A percentile compares a stretch with the other conserved stretches of the same genome.
Evolutionary conservation across 2,329 filamentous ascomycete genomes (phyloP).

Genomic region (Plectosphaerella cucumerina): DNA sequence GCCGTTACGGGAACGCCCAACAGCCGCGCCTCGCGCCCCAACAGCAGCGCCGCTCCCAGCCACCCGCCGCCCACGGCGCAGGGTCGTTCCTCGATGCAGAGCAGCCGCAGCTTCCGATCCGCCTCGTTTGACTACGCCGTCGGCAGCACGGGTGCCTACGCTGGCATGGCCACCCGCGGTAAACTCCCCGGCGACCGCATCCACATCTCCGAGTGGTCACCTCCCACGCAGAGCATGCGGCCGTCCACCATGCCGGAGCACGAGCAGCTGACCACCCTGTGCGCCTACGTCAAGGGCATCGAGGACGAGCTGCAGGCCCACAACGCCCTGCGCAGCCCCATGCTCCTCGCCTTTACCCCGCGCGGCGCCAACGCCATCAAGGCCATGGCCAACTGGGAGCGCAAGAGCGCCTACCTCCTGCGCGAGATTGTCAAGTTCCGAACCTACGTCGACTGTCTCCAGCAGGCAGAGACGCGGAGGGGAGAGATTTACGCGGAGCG

Average conservation of each 20-base stretch:
- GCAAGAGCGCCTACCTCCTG: conserved; percentile 86
- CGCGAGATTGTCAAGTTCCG: conserved; percentile 95
- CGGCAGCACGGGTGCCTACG: conserved; percentile 30
- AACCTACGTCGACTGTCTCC: conserved; percentile 86
- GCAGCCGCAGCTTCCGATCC: conserved; percentile 39
- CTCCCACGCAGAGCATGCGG: conserved; percentile 86
- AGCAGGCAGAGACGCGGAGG: conserved; percentile 65
- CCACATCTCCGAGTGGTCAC: conserved; percentile 81
- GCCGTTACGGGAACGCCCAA: conserved; percentile 16
- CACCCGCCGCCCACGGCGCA: conserved; percentile 8
- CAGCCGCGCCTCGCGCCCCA: conserved; percentile 39
- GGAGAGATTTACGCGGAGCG: conserved; percentile 65
- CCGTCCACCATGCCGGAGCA: conserved; percentile 72
- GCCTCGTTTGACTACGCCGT: conserved; percentile 56
- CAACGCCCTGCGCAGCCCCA: conserved; percentile 81
- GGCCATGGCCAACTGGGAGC: conserved; percentile 96
- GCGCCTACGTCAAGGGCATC: conserved; percentile 76
- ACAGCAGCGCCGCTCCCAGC: conserved; percentile 40
- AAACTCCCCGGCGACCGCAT: conserved; percentile 82
- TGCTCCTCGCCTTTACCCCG: conserved; percentile 86
- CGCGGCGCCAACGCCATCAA: conserved; percentile 75
- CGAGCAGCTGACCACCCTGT: conserved; percentile 74
- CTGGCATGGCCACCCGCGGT: conserved; percentile 34
- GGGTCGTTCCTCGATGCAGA: conserved; percentile 1
- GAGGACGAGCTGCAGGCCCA: conserved; percentile 83